Evolutionary conservation across 148 eudicot genomes (phyloP).

Genomic region (Mesembryanthemum crystallinum): DNA sequence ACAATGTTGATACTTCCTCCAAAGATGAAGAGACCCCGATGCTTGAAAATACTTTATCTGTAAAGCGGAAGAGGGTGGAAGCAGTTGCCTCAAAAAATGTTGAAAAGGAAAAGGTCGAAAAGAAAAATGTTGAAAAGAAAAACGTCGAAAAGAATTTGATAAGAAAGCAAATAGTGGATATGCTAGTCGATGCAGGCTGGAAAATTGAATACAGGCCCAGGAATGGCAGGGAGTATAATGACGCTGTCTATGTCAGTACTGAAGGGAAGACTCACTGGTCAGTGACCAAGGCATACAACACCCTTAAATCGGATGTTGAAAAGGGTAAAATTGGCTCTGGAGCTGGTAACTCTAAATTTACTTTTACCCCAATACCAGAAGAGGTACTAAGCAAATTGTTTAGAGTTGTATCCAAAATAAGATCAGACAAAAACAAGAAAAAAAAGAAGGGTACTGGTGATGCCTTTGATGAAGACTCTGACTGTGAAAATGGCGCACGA

Average conservation of each 20-base stretch:
- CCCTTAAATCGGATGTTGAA: constrained; percentile 53
- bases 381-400: constrained; percentile 60
- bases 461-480: constrained; percentile 22
- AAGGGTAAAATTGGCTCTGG: constrained; percentile 35
- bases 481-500: constrained; percentile 9
- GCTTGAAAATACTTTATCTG: constrained; percentile 18
- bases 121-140: neutral
- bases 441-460: constrained; percentile 24
- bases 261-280: constrained; percentile 78
- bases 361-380: constrained; percentile 63
- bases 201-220: constrained; percentile 66
- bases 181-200: constrained; percentile 80
- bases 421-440: constrained; percentile 36
- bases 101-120: neutral
- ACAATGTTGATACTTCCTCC: neutral
- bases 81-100: constrained; percentile 23
- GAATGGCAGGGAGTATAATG: constrained; percentile 47
- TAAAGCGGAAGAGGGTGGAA: constrained; percentile 20
- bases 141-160: constrained; percentile 44
- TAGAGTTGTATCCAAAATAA: constrained; percentile 41
- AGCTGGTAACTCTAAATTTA: constrained; percentile 27
- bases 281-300: constrained; percentile 65
- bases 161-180: constrained; percentile 55
- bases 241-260: constrained; percentile 65
- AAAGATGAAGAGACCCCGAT: constrained; percentile 25